Percentiles rank a stretch among this genome's conserved stretches.
Evolutionary conservation across 768 basidiomycete species (phyloP).

Genomic region (Polyporus arcularius): DNA sequence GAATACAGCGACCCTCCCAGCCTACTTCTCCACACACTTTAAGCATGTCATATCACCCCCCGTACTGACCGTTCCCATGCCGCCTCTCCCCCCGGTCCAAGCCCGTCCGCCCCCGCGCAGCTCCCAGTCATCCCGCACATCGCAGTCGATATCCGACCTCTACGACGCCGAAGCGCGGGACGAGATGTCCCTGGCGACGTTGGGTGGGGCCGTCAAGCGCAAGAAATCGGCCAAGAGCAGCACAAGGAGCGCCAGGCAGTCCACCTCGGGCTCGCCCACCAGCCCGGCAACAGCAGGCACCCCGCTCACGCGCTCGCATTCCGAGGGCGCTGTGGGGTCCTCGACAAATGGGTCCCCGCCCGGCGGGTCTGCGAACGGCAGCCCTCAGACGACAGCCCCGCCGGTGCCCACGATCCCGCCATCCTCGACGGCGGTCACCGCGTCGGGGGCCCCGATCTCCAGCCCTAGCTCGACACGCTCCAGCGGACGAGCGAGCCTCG

Average conservation of each 20-base stretch:
- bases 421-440: neutral
- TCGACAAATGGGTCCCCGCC: neutral
- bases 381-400: neutral
- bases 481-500: neutral
- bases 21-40: constrained; percentile 70
- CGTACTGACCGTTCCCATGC: constrained; percentile 67
- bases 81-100: constrained; percentile 61
- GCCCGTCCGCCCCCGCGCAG: constrained; percentile 34
- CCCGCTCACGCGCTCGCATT: neutral
- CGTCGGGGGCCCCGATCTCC: neutral
- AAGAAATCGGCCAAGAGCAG: neutral
- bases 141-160: neutral
- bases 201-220: neutral
- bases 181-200: constrained; percentile 4
- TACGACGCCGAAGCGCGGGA: neutral
- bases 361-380: neutral
- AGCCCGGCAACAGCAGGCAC: neutral
- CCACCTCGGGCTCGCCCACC: neutral
- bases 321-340: neutral
- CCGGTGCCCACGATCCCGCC: neutral
- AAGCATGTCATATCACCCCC: constrained; percentile 63
- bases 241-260: neutral
- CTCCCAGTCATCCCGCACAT: neutral
- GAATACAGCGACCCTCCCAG: constrained; percentile 61
- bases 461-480: neutral